Conservation (phyloP, 163 green algal genomes). For the Chloroidium sp. region DNA sequence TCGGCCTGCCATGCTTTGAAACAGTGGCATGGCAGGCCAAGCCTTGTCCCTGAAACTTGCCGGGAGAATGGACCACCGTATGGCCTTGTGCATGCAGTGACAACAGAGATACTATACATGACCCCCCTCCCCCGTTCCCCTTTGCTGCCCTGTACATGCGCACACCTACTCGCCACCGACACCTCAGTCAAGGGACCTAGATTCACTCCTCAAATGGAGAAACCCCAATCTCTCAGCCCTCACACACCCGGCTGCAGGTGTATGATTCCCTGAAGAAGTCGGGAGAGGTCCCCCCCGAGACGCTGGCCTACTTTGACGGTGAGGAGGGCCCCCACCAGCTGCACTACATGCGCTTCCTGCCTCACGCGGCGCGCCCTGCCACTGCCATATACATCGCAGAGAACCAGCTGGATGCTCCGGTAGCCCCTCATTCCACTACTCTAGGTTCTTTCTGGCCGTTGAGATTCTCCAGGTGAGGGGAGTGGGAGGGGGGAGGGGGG, state of each 20-base stretch:
- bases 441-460: too few relatives aligned
- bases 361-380: slow-evolving; percentile 28
- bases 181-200: not conserved
- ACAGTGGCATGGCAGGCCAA: too few relatives aligned
- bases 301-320: slow-evolving; percentile 43
- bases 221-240: not conserved
- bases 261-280: slow-evolving; percentile 56
- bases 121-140: too few relatives aligned
- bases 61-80: too few relatives aligned
- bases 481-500: too few relatives aligned
- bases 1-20: too few relatives aligned
- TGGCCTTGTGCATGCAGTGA: too few relatives aligned
- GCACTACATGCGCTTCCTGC: slow-evolving; percentile 56
- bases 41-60: too few relatives aligned
- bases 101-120: too few relatives aligned
- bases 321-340: slow-evolving; percentile 22
- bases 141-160: too few relatives aligned
- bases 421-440: slow-evolving; percentile 4
- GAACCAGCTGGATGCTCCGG: slow-evolving; percentile 33
- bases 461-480: too few relatives aligned
- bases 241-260: slow-evolving; percentile 26
- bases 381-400: slow-evolving; percentile 54
- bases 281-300: slow-evolving; percentile 19
- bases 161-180: too few relatives aligned
- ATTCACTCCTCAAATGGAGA: not conserved